Evolutionary conservation across 257 asterid species (phyloP).

Genomic region (Plectranthus barbatus): DNA sequence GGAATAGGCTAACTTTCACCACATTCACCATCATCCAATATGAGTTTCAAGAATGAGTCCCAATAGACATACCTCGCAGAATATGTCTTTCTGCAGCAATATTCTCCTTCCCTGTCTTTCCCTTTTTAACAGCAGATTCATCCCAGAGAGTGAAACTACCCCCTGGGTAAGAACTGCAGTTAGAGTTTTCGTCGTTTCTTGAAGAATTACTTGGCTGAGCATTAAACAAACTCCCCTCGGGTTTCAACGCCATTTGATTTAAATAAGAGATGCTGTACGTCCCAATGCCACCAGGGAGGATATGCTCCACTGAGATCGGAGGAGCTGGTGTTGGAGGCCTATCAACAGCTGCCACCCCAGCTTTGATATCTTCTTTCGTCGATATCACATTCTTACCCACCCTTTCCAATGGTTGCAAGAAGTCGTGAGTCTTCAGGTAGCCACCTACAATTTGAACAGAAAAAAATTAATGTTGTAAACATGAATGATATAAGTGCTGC

Average conservation of each 20-base stretch:
- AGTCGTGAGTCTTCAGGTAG: conserved; percentile 75
- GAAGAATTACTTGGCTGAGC: conserved; percentile 54
- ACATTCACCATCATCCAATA: not conserved
- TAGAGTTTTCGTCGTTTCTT: conserved; percentile 52
- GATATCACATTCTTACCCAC: conserved; percentile 30
- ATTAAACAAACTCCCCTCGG: conserved; percentile 36
- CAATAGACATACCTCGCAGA: conserved; percentile 58
- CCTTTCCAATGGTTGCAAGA: conserved; percentile 81
- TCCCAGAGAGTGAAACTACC: conserved; percentile 82
- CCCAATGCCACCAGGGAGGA: conserved; percentile 84
- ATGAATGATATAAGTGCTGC: not conserved
- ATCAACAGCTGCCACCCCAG: conserved; percentile 29
- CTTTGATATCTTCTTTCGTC: conserved; percentile 40
- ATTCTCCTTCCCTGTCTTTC: conserved; percentile 99
- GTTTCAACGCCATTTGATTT: conserved; percentile 46
- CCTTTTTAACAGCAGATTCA: conserved; percentile 71
- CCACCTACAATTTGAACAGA: conserved; percentile 35
- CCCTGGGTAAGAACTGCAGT: conserved; percentile 64
- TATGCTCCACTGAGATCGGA: conserved; percentile 41
- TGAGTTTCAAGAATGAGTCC: not conserved
- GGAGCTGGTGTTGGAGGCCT: conserved; percentile 37
- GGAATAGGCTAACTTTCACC: not conserved
- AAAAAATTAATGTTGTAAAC: not conserved
- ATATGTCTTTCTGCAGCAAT: conserved; percentile 38
- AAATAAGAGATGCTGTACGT: conserved; percentile 68